A percentile compares a stretch with the other conserved stretches of the same genome.
phyloP scores from a whole-genome alignment of 352 stramenopile species.

The Pythium plurisporium region DNA sequence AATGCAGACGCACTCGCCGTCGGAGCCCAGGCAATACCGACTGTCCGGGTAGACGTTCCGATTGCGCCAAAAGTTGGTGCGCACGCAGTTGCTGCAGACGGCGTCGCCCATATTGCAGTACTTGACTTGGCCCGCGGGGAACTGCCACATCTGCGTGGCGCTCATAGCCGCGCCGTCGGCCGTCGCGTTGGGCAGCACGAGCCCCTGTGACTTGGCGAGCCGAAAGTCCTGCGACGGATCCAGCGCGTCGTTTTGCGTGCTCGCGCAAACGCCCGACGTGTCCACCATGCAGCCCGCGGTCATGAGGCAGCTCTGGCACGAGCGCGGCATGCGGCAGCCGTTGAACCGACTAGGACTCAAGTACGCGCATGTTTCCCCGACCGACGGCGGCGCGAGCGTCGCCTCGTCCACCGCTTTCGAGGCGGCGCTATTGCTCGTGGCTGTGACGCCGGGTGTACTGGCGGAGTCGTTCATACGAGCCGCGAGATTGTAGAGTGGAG shows the following conservation, averaged over 20 bases:
- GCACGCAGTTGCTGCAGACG: not conserved
- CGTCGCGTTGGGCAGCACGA: slow-evolving; percentile 15
- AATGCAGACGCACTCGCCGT: slow-evolving; percentile 12
- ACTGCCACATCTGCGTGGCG: slow-evolving; percentile 11
- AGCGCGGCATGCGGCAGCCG: slow-evolving; percentile 12
- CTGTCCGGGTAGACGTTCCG: slow-evolving; percentile 11
- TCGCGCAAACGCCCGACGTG: slow-evolving; percentile 3
- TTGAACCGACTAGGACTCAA: slow-evolving; percentile 2
- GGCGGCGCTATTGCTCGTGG: not conserved
- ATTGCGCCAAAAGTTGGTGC: slow-evolving; percentile 12
- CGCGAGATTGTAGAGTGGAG: no score
- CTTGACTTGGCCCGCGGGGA: slow-evolving; percentile 8
- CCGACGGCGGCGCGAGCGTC: not conserved
- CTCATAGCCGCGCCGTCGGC: not conserved
- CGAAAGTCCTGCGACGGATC: slow-evolving; percentile 1
- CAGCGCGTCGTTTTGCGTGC: not conserved
- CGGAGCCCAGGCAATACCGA: slow-evolving; percentile 8
- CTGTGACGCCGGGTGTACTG: not conserved
- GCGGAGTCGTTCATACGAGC: no score
- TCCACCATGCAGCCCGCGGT: slow-evolving; percentile 10
- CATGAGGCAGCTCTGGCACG: slow-evolving; percentile 17
- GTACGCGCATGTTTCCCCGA: slow-evolving; percentile 15
- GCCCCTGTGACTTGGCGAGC: not conserved
- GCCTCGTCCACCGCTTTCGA: not conserved
- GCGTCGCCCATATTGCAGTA: slow-evolving; percentile 14